Evolutionary conservation across 208 protist genomes (phyloP).

Genomic region (Crithidia bombi): DNA sequence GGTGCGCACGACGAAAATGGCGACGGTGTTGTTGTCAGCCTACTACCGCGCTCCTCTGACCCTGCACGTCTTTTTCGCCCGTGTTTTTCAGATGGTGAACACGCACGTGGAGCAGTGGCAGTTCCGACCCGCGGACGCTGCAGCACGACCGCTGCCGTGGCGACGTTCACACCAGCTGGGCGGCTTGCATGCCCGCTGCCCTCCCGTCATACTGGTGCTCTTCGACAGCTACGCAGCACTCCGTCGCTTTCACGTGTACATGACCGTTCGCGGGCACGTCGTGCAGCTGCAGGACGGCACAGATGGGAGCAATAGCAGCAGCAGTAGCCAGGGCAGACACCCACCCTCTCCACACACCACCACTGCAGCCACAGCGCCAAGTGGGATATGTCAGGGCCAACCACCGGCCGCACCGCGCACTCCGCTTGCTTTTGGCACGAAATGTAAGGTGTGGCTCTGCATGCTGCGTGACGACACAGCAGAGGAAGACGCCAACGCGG

Average conservation of each 20-base stretch:
- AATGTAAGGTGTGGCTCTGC: constrained; percentile 67
- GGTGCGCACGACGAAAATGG: not conserved
- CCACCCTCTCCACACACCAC: not conserved
- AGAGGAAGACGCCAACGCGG: constrained; percentile 17
- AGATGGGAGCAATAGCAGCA: not conserved
- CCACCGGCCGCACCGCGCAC: constrained; percentile 14
- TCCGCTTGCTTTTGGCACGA: constrained; percentile 21
- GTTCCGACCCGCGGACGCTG: not conserved
- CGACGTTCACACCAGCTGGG: not conserved
- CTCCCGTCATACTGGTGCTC: constrained; percentile 47
- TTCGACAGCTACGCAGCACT: constrained; percentile 70
- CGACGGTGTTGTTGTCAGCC: constrained; percentile 14
- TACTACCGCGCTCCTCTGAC: constrained; percentile 34
- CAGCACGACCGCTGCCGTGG: not conserved
- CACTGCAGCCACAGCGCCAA: not conserved
- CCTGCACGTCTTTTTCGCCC: constrained; percentile 49
- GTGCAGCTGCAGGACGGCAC: constrained; percentile 63
- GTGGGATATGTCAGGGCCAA: not conserved
- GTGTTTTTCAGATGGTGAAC: constrained; percentile 46
- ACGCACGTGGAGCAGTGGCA: constrained; percentile 20
- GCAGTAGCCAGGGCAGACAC: not conserved
- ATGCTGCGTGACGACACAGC: constrained; percentile 64
- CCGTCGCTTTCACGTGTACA: constrained; percentile 71
- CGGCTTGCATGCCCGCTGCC: not conserved
- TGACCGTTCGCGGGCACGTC: constrained; percentile 71